Evolutionary conservation across 2,329 filamentous ascomycete genomes (phyloP).

Genomic region (Aureobasidium lini): DNA sequence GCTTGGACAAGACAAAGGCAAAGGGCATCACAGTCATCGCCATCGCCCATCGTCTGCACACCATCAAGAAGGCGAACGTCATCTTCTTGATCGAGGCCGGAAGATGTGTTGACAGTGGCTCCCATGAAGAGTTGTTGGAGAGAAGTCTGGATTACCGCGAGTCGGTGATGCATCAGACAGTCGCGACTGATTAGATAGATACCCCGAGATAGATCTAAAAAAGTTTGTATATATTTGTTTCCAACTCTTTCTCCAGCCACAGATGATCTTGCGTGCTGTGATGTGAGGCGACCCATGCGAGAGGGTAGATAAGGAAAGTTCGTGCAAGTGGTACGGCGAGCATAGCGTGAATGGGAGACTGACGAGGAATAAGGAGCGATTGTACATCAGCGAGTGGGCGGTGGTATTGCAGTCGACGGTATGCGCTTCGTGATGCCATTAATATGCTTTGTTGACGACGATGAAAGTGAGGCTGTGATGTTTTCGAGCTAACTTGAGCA

Average conservation of each 20-base stretch:
- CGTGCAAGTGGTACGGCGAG: too few relatives aligned
- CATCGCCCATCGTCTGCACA: constrained; percentile 38
- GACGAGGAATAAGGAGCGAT: too few relatives aligned
- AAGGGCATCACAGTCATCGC: constrained; percentile 33
- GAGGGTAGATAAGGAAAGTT: too few relatives aligned
- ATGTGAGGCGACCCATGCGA: too few relatives aligned
- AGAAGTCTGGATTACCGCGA: constrained; percentile 24
- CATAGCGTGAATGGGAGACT: too few relatives aligned
- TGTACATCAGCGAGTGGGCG: too few relatives aligned
- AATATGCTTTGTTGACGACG: too few relatives aligned
- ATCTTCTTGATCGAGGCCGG: constrained; percentile 44
- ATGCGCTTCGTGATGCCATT: too few relatives aligned
- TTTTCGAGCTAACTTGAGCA: too few relatives aligned
- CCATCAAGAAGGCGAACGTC: constrained; percentile 35
- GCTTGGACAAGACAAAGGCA: constrained; percentile 28
- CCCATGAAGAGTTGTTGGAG: constrained; percentile 42
- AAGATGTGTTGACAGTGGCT: constrained; percentile 41
- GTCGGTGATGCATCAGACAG: constrained; percentile 20
- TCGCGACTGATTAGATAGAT: constrained; percentile 12
- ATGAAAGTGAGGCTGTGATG: too few relatives aligned
- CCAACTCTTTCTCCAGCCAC: background rate
- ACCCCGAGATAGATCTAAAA: background rate
- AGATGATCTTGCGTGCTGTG: too few relatives aligned
- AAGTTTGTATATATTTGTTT: background rate
- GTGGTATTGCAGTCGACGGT: too few relatives aligned